Evolutionary conservation across 2,329 filamentous ascomycete species (phyloP), one percentile per base, ranked within the genome.

Genomic region (Cyphellophora europaea): DNA sequence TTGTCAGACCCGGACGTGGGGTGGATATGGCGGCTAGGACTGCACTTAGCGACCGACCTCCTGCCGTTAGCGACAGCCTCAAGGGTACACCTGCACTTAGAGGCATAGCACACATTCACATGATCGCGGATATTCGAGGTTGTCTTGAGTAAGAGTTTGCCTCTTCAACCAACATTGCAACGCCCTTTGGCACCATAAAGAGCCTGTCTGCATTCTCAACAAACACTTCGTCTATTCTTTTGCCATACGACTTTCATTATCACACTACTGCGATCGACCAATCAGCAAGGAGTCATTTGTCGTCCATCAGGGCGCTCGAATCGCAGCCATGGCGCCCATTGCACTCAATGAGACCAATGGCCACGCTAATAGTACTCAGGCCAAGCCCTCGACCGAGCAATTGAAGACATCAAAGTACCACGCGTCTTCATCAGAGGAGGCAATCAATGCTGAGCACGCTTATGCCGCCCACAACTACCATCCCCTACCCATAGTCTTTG

Each of bases 381-480:
- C 50, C 41, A 61, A 67, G 47, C 58, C 59, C 16, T 47, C 56
- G 23, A 25, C 21, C 8, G n/a, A n/a, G 8, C 21, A 8, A n/a
- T 8, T n/a, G n/a, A 8, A 25, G n/a, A 25, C 21, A 25, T 25
- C 21, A 21, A 61, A 56, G 41, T 77, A 76, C 66, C 91, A 95
- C 65, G 73, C 86, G 36, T 59, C 82, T 13, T 87, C 89, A 16
- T 88, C 87, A 28, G 66, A 78, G 38, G 69, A 73, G 50, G 89
- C 91, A 51, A 93, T 95, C 58, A 66, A 77, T 35, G 67, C 78
- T 35, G 91, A 98, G 66, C 71, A 84, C 53, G 69, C 83, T 56
- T 89, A 76, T 60, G 91, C 91, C 32, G 91, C 91, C 32, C 91
- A 98, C 75, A 98, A 98, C 71, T 98, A 98, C 71, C 88, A 96